A percentile compares a stretch with the other conserved stretches of the same genome.
phyloP scores from a whole-genome alignment of 805 yeast genomes.

The Candida patagonica region DNA sequence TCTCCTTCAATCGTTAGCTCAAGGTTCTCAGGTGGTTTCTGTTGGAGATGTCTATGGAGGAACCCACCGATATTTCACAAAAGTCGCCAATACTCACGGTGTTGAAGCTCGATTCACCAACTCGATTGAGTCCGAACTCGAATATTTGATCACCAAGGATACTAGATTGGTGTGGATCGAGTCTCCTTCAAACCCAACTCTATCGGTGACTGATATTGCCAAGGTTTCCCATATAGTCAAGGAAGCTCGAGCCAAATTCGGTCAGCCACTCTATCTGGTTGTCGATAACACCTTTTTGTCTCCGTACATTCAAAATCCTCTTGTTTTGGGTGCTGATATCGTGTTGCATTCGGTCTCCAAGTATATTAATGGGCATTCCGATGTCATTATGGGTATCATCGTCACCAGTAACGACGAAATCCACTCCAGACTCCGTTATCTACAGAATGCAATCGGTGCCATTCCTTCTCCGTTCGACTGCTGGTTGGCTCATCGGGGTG shows the following conservation, averaged over 20 bases:
- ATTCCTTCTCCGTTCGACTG: conserved; percentile 85
- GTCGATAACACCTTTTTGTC: conserved; percentile 87
- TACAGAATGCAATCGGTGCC: conserved; percentile 84
- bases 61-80: conserved; percentile 81
- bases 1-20: conserved; percentile 61
- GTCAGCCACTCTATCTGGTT: conserved; percentile 40
- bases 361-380: conserved; percentile 90
- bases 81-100: conserved; percentile 75
- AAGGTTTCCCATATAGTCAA: conserved; percentile 49
- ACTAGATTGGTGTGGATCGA: conserved; percentile 82
- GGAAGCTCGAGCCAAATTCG: conserved; percentile 39
- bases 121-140: conserved; percentile 52
- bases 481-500: conserved; percentile 89
- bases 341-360: conserved; percentile 93
- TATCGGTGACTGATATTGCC: conserved; percentile 65
- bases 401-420: conserved; percentile 56
- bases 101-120: conserved; percentile 59
- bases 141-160: conserved; percentile 44
- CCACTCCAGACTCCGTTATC: conserved; percentile 58
- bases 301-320: conserved; percentile 80
- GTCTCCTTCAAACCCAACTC: conserved; percentile 82
- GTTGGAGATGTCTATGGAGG: conserved; percentile 89
- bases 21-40: conserved; percentile 64
- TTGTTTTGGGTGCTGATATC: conserved; percentile 73
- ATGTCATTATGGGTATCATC: conserved; percentile 78